Evolutionary conservation across 176 grass and related monocot genomes (phyloP).

Genomic region (Phyllostachys edulis): DNA sequence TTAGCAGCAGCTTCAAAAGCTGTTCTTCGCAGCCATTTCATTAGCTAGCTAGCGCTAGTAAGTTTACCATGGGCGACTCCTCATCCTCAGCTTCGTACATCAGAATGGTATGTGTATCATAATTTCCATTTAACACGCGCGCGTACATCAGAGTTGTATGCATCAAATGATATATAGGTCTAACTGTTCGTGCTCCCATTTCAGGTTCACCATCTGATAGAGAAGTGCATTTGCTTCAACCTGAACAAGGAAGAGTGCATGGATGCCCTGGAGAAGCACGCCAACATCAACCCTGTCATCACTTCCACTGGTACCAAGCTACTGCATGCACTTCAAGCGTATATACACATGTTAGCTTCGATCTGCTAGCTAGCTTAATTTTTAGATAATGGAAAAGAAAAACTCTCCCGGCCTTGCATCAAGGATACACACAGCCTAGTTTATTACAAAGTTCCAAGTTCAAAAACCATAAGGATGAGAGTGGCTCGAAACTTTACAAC

Average conservation of each 20-base stretch:
- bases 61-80: slow-evolving; percentile 48
- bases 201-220: slow-evolving; percentile 83
- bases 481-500: no score
- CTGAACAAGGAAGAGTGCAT: slow-evolving; percentile 77
- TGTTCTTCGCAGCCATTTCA: not conserved
- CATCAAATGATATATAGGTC: no score
- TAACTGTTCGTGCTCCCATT: not conserved
- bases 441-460: no score
- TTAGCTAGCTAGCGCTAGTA: not conserved
- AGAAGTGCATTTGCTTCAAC: slow-evolving; percentile 78
- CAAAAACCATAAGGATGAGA: no score
- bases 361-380: not conserved
- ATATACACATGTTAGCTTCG: not conserved
- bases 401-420: no score
- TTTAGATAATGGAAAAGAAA: no score
- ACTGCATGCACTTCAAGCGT: not conserved
- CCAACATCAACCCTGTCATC: slow-evolving; percentile 57
- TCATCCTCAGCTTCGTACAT: slow-evolving; percentile 71
- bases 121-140: not conserved
- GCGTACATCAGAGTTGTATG: slow-evolving; percentile 33
- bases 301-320: slow-evolving; percentile 54
- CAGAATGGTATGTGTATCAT: slow-evolving; percentile 49
- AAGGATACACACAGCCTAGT: no score
- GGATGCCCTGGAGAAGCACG: slow-evolving; percentile 60
- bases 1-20: slow-evolving; percentile 4